phyloP scores from a whole-genome alignment of 805 yeast species.

The Kazachstania psychrophila region DNA sequence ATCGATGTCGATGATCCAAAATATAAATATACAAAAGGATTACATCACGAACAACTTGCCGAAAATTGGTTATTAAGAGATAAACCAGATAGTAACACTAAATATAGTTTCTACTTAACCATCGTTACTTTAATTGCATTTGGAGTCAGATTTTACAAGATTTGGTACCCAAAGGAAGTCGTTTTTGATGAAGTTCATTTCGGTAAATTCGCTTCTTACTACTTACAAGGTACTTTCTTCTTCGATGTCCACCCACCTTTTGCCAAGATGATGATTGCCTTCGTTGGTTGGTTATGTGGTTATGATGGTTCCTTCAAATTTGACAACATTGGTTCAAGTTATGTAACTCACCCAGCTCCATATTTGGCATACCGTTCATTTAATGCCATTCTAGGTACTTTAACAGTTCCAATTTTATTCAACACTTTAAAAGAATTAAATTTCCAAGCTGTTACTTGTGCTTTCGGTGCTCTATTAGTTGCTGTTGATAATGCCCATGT shows the following conservation, averaged over 20 bases:
- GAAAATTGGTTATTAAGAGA: conserved; percentile 21
- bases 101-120: conserved; percentile 40
- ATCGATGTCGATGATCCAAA: conserved; percentile 19
- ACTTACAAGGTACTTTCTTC: conserved; percentile 81
- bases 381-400: conserved; percentile 71
- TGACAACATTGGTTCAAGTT: conserved; percentile 78
- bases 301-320: conserved; percentile 90
- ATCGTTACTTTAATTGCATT: conserved; percentile 61
- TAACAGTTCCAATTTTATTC: conserved; percentile 77
- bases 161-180: conserved; percentile 61
- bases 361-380: conserved; percentile 74
- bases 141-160: conserved; percentile 50
- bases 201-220: conserved; percentile 78
- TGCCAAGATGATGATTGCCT: conserved; percentile 86
- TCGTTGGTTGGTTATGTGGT: conserved; percentile 81
- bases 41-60: conserved; percentile 11
- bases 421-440: conserved; percentile 78
- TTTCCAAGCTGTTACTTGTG: conserved; percentile 68
- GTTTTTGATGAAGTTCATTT: conserved; percentile 85
- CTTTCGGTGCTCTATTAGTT: conserved; percentile 66
- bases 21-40: conserved; percentile 21
- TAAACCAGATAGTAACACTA: conserved; percentile 21
- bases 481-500: conserved; percentile 86
- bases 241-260: conserved; percentile 98
- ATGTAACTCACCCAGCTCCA: conserved; percentile 72